phyloP scores from a whole-genome alignment of 495 filamentous ascomycete species.

The Tuber calosporum region DNA sequence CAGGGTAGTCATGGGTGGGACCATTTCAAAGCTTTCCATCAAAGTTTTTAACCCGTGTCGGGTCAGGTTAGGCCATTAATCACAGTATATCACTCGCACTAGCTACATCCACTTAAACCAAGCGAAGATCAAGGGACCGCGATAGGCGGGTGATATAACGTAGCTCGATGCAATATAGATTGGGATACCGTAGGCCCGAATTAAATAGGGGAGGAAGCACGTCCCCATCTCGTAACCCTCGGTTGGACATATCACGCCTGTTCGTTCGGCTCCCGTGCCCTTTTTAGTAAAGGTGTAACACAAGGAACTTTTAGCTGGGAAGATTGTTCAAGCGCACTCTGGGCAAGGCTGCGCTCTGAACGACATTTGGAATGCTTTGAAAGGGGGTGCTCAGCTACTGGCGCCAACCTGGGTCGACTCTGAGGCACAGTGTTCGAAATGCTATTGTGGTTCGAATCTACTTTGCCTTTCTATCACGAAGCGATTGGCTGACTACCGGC shows the following conservation, averaged over 20 bases:
- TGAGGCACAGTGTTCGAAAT: not conserved
- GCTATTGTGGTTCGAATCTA: not conserved
- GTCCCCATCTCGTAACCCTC: not conserved
- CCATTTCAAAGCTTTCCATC: not conserved
- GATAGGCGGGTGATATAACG: not conserved
- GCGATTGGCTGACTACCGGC: not conserved
- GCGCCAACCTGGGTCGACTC: not conserved
- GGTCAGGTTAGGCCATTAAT: not conserved
- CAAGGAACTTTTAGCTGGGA: not conserved
- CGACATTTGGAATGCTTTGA: not conserved
- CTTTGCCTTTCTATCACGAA: not conserved
- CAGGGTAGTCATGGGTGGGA: not conserved
- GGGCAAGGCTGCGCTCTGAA: not conserved
- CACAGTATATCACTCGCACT: not conserved
- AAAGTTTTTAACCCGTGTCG: not conserved
- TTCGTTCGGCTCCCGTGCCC: not conserved
- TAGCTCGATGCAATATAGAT: not conserved
- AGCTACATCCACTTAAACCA: not conserved
- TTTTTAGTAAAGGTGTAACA: not conserved
- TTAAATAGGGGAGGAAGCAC: not conserved
- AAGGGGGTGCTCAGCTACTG: not conserved
- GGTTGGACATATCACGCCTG: not conserved
- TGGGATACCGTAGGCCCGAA: not conserved
- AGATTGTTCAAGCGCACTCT: not conserved
- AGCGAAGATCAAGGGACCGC: not conserved